Percentiles rank a stretch among this genome's conserved stretches.
Conservation (phyloP, 106 monocot species). For the Dactylorhiza incarnata region DNA sequence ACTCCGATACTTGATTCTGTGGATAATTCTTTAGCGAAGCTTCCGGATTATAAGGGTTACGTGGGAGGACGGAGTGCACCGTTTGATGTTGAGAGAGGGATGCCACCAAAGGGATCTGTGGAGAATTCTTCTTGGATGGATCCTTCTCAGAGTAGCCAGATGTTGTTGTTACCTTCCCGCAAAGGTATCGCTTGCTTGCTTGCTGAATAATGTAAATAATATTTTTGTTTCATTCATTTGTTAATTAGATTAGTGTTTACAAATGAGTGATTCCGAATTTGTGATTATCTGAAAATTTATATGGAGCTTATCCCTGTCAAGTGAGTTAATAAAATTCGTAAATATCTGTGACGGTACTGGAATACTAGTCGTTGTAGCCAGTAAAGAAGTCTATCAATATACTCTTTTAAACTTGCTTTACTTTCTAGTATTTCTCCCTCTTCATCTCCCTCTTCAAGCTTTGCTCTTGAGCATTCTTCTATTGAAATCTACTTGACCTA, state of each 20-base stretch:
- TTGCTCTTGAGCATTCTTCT: too few relatives aligned
- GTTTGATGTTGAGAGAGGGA: conserved; percentile 10
- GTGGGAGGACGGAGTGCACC: conserved; percentile 3
- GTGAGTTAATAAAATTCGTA: background rate
- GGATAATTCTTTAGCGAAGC: background rate
- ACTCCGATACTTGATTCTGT: background rate
- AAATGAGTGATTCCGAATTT: background rate
- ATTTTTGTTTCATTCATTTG: background rate
- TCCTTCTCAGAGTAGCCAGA: background rate
- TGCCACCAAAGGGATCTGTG: background rate
- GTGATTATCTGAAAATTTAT: background rate
- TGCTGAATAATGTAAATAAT: background rate
- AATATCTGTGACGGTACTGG: background rate
- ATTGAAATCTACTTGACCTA: too few relatives aligned
- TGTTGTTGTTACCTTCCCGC: background rate
- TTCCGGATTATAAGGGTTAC: conserved; percentile 1
- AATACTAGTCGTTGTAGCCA: too few relatives aligned
- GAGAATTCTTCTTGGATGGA: conserved; percentile 8
- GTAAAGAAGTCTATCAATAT: too few relatives aligned
- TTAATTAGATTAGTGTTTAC: background rate
- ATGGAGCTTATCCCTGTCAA: background rate
- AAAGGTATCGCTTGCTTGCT: background rate
- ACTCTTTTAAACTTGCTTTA: too few relatives aligned
- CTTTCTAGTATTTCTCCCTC: too few relatives aligned
- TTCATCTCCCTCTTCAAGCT: too few relatives aligned